A percentile compares a stretch with the other conserved stretches of the same genome.
phyloP scores from a whole-genome alignment of 495 filamentous ascomycete genomes.

The Aspergillus haitiensis region DNA sequence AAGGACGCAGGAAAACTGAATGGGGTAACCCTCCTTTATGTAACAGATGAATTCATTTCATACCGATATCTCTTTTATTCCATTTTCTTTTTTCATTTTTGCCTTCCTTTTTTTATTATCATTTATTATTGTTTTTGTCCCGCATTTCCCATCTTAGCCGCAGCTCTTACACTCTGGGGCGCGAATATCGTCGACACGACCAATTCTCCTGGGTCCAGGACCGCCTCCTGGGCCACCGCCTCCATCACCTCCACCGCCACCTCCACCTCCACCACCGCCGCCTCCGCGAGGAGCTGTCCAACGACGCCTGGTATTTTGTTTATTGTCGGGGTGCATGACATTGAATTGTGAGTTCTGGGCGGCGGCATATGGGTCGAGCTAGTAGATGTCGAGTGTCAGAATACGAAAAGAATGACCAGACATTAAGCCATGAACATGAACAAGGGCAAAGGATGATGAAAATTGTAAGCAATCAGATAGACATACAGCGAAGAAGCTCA shows the following conservation, averaged over 20 bases:
- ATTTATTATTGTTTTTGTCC: too few relatives aligned
- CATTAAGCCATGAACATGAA: neutral
- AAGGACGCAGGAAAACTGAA: too few relatives aligned
- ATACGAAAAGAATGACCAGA: neutral
- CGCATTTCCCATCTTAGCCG: constrained; percentile 7
- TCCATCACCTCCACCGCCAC: constrained; percentile 23
- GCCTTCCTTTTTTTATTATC: too few relatives aligned
- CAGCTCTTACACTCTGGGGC: constrained; percentile 43
- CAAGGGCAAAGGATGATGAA: neutral
- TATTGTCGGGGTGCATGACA: constrained; percentile 32
- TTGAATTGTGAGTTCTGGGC: constrained; percentile 67
- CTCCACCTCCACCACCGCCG: constrained; percentile 26
- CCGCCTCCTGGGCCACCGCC: constrained; percentile 27
- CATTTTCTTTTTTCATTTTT: too few relatives aligned
- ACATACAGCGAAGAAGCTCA: constrained; percentile 47
- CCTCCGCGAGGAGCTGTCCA: constrained; percentile 25
- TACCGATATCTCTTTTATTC: too few relatives aligned
- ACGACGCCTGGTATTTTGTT: constrained; percentile 23
- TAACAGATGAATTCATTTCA: too few relatives aligned
- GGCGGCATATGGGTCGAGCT: constrained; percentile 66
- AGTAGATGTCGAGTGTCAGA: constrained; percentile 23
- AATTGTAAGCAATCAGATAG: neutral
- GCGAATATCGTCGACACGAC: constrained; percentile 45
- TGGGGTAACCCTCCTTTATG: too few relatives aligned
- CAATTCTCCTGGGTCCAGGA: constrained; percentile 34